Evolutionary conservation across 2,329 filamentous ascomycete species (phyloP), one percentile per base, ranked within the genome.

Genomic region (Talaromyces sp.): DNA sequence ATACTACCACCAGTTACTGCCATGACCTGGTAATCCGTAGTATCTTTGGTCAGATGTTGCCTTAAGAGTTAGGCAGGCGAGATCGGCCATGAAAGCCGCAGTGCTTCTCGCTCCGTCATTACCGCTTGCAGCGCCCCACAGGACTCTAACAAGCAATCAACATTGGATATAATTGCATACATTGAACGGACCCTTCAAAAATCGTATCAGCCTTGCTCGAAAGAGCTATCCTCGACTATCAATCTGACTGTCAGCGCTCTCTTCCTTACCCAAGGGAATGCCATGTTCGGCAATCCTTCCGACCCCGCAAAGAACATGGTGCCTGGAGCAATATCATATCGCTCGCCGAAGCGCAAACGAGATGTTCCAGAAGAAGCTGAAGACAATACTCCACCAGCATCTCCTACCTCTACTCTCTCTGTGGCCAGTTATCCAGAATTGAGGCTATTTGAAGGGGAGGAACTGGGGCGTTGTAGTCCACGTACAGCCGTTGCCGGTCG

Each of bases 401-500:
- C 76, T n/a, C 73, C 75, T 19, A 71, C 72, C 33, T 77, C 77
- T 8, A 73, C 69, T 17, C 62, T 70, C 19, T 78, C 77, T 15
- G 67, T 71, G 9, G 62, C 67, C 6, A 78, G 73, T 66, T 64
- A 73, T 37, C 72, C 73, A 65, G 77, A 78, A 60, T 63, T 67
- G 52, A 71, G 68, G 56, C 59, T 77, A 45, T 69, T 69, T 31
- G 74, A 77, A 64, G 74, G 75, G 41, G 72, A 73, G 56, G 73
- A 74, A 59, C 66, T 70, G 47, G 75, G 73, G 47, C 70, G 73
- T 61, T 71, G 75, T 67, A 78, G 79, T 66, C 79, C 79, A 62
- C 75, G 75, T 62, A 73, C 76, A 33, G 71, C 70, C 25, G 78
- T 81, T 49, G 77, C 77, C 62, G 75, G 78, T 63, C 74, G 74